A percentile compares a stretch with the other conserved stretches of the same genome.
Conservation (phyloP, 257 asterid species). For the Buddleja alternifolia region DNA sequence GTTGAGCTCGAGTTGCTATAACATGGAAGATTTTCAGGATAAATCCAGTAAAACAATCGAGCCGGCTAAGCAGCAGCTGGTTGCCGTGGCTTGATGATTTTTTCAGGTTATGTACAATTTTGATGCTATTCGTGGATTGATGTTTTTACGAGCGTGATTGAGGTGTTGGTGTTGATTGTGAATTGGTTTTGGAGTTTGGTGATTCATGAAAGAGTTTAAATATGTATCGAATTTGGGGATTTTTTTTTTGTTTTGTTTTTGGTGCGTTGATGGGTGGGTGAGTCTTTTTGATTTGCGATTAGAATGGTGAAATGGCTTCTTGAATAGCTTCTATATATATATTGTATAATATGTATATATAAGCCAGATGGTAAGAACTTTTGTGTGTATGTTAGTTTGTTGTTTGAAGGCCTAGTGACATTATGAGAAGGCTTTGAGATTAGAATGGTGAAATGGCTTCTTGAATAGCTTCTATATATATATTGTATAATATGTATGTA, state of each 20-base stretch:
- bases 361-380: no score
- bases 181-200: constrained; percentile 20
- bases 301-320: background rate
- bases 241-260: no score
- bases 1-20: no score
- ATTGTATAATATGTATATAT: no score
- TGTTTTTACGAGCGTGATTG: background rate
- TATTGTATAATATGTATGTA: no score
- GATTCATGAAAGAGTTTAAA: background rate
- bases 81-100: constrained; percentile 74
- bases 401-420: no score
- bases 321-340: no score
- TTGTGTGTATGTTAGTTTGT: no score
- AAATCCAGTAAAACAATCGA: constrained; percentile 44
- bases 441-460: background rate
- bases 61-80: constrained; percentile 60
- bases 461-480: no score
- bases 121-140: background rate
- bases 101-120: constrained; percentile 15
- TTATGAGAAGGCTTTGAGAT: no score
- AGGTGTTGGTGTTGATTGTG: constrained; percentile 16
- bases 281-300: background rate
- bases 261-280: background rate
- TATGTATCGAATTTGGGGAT: background rate
- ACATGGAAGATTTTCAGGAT: constrained; percentile 75